Evolutionary conservation across 345 rosid genomes (phyloP).

Genomic region (Aquilaria yunnanensis): DNA sequence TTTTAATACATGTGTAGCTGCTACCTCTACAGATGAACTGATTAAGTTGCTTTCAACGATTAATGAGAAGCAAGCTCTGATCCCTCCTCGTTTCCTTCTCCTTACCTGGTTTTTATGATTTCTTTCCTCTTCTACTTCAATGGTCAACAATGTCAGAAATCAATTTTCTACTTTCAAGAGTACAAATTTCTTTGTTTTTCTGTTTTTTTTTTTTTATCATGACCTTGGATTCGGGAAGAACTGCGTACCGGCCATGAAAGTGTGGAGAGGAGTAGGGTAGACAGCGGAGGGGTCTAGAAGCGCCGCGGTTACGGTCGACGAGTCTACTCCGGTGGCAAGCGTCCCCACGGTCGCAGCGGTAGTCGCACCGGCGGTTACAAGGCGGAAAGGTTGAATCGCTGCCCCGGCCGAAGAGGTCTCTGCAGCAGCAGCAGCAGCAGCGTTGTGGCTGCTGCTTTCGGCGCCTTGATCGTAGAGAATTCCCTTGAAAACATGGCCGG

Average conservation of each 20-base stretch:
- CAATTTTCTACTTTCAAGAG: too few species aligned
- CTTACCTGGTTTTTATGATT: background rate
- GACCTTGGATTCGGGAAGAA: conserved; percentile 57
- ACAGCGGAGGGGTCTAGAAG: conserved; percentile 48
- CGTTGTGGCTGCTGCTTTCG: conserved; percentile 26
- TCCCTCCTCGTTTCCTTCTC: conserved; percentile 7
- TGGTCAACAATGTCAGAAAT: conserved; percentile 11
- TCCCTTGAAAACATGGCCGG: conserved; percentile 90
- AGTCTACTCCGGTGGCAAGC: conserved; percentile 21
- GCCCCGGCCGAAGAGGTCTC: conserved; percentile 50
- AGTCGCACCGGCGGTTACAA: conserved; percentile 7
- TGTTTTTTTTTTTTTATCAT: conserved; percentile 5
- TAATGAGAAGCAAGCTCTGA: too few species aligned
- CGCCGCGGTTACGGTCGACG: conserved; percentile 15
- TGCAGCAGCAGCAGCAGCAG: background rate
- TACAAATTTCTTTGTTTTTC: background rate
- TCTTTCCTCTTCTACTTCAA: conserved; percentile 14
- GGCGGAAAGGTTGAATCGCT: conserved; percentile 6
- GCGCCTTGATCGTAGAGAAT: conserved; percentile 90
- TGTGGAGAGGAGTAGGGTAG: conserved; percentile 45
- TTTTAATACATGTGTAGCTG: too few species aligned
- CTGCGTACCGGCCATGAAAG: conserved; percentile 65
- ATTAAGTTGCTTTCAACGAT: conserved; percentile 1
- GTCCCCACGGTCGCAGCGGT: background rate
- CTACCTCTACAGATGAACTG: too few species aligned